phyloP scores from a whole-genome alignment of 2,329 filamentous ascomycete species.

The Eutypella sp. region DNA sequence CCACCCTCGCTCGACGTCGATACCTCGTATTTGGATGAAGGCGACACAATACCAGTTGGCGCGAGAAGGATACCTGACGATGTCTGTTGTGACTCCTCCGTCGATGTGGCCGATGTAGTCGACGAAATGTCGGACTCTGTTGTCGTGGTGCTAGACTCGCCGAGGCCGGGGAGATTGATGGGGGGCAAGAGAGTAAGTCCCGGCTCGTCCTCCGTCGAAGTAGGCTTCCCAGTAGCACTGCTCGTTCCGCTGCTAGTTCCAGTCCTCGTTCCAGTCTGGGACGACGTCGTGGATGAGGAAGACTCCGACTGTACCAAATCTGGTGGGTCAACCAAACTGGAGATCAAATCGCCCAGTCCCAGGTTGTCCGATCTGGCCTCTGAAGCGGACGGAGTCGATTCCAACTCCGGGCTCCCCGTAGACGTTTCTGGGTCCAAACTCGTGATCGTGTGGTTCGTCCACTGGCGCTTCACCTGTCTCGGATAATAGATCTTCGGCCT shows the following conservation, averaged over 20 bases:
- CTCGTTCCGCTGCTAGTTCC: not conserved
- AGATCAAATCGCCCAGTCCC: conserved; percentile 22
- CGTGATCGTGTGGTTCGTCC: conserved; percentile 29
- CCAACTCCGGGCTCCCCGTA: conserved; percentile 5
- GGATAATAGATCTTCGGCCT: conserved; percentile 40
- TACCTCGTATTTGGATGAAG: no score
- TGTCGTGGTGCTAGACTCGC: conserved; percentile 2
- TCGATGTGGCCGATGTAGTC: not conserved
- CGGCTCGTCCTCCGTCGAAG: not conserved
- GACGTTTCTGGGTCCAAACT: conserved; percentile 18
- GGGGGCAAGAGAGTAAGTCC: not conserved
- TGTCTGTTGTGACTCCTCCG: no score
- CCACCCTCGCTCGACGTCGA: no score
- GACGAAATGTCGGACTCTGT: conserved; percentile 1
- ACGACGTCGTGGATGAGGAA: not conserved
- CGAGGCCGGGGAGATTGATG: not conserved
- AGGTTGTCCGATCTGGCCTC: conserved; percentile 16
- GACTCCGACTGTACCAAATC: not conserved
- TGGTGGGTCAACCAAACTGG: conserved; percentile 11
- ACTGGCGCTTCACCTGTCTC: conserved; percentile 35
- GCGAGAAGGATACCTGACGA: conserved; percentile 23
- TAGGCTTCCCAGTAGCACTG: not conserved
- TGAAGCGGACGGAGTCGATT: conserved; percentile 2
- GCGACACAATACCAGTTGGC: conserved; percentile 22
- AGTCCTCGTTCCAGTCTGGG: not conserved